Percentiles rank a stretch among this genome's conserved stretches.
phyloP scores from a whole-genome alignment of 192 early-diverging fungal species.

The Umbelopsis sp. region DNA sequence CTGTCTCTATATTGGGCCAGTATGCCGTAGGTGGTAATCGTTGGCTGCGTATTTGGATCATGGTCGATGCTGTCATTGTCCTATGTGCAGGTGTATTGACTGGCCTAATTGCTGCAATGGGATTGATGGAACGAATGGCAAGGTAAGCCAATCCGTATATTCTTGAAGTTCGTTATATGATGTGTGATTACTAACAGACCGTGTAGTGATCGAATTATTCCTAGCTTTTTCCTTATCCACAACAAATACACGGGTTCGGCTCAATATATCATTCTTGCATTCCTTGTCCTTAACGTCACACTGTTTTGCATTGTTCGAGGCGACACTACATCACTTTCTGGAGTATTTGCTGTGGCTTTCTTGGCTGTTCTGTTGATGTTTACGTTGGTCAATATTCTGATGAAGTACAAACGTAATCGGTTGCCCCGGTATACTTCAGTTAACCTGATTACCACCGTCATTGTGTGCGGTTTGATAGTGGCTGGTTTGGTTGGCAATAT shows the following conservation, averaged over 20 bases:
- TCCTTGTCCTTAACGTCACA: slow-evolving; percentile 50
- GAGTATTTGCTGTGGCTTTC: slow-evolving; percentile 57
- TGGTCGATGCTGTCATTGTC: slow-evolving; percentile 60
- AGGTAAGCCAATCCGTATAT: slow-evolving; percentile 8
- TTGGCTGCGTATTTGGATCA: slow-evolving; percentile 46
- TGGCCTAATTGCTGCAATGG: slow-evolving; percentile 54
- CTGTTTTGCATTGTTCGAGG: slow-evolving; percentile 44
- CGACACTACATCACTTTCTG: slow-evolving; percentile 48
- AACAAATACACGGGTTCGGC: slow-evolving; percentile 46
- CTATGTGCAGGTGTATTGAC: slow-evolving; percentile 60
- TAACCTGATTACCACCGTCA: slow-evolving; percentile 32
- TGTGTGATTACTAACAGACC: not conserved
- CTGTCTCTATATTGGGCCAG: slow-evolving; percentile 46
- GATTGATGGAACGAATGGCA: slow-evolving; percentile 54
- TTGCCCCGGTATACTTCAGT: slow-evolving; percentile 36
- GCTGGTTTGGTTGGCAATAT: slow-evolving; percentile 48
- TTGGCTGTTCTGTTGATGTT: slow-evolving; percentile 48
- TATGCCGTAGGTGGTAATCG: slow-evolving; percentile 30
- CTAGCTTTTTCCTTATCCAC: slow-evolving; percentile 45
- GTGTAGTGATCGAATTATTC: slow-evolving; percentile 50
- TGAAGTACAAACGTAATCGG: slow-evolving; percentile 50
- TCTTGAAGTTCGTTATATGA: not conserved
- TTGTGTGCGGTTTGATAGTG: slow-evolving; percentile 29
- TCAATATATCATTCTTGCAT: slow-evolving; percentile 53
- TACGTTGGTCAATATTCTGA: slow-evolving; percentile 44